These are phyloP conservation scores for Arthrobotrys entomopaga DNA, from an alignment of 2,329 filamentous ascomycete genomes.

Conservation along the genomic window DNA sequence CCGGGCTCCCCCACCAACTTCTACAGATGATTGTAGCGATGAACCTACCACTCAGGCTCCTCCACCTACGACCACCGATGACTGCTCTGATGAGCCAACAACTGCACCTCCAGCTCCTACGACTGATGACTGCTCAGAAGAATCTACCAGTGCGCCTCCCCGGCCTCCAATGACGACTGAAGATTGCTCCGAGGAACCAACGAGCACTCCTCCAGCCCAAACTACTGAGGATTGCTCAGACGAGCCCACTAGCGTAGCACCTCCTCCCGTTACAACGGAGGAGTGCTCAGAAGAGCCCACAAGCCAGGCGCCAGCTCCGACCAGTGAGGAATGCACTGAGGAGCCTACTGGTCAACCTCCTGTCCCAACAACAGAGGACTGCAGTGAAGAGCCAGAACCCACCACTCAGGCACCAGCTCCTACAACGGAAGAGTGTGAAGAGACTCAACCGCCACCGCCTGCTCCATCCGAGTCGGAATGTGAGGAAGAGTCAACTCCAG, in stretches of 20 bases:
- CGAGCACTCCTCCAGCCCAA: conserved; percentile 22
- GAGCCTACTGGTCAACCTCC: conserved; percentile 12
- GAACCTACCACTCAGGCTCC: conserved; percentile 23
- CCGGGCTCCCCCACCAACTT: conserved; percentile 31
- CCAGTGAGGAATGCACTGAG: conserved; percentile 32
- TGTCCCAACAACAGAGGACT: conserved; percentile 30
- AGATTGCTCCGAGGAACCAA: conserved; percentile 49
- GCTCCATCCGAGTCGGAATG: conserved; percentile 25
- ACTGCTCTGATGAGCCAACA: conserved; percentile 29
- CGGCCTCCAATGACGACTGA: conserved; percentile 39
- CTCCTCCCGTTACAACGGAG: conserved; percentile 19
- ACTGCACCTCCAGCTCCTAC: conserved; percentile 18
- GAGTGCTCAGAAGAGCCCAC: conserved; percentile 34
- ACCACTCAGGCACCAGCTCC: conserved; percentile 24
- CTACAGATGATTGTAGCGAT: conserved; percentile 45
- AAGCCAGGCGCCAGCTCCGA: conserved; percentile 18
- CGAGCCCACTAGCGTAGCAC: conserved; percentile 22
- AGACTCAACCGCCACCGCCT: conserved; percentile 1
- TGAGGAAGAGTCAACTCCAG: conserved; percentile 22
- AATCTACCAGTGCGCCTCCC: conserved; percentile 1
- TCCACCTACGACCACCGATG: conserved; percentile 21
- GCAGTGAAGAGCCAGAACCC: conserved; percentile 24
- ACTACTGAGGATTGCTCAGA: conserved; percentile 47
- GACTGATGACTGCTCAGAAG: conserved; percentile 27
- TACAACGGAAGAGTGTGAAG: conserved; percentile 24